Conservation (phyloP, 306 rosid species). For the Myrica gale region DNA sequence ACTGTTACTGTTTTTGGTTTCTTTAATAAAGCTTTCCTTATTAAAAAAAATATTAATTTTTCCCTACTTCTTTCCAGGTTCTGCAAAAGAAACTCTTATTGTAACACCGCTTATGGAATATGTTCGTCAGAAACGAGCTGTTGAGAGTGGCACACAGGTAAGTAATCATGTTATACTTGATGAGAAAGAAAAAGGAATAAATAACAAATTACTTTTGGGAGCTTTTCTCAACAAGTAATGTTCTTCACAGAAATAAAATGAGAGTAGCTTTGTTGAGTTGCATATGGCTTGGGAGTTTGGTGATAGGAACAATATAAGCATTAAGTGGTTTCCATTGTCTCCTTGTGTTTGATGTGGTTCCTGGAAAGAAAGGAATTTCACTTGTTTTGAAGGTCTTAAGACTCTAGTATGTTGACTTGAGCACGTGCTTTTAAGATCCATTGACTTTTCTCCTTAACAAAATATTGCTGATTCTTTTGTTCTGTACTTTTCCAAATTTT, state of each 20-base stretch:
- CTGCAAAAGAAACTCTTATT: constrained; percentile 65
- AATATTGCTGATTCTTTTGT: not conserved
- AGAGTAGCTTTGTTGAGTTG: not conserved
- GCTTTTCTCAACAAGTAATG: not conserved
- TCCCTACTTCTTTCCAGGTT: constrained; percentile 46
- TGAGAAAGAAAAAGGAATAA: too few species aligned
- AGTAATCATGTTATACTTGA: constrained; percentile 2
- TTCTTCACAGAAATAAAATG: not conserved
- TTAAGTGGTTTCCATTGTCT: not conserved
- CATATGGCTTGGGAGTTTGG: not conserved
- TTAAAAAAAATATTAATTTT: not conserved
- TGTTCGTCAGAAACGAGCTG: constrained; percentile 75
- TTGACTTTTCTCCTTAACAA: not conserved
- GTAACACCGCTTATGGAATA: constrained; percentile 94
- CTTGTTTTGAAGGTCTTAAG: not conserved
- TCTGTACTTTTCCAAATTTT: not conserved
- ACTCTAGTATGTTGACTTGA: not conserved
- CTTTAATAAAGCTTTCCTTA: too few species aligned
- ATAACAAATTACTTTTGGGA: not conserved
- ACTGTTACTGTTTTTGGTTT: too few species aligned
- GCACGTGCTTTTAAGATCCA: not conserved
- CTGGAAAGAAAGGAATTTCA: not conserved
- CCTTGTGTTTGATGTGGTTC: not conserved
- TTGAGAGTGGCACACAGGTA: constrained; percentile 69
- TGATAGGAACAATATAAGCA: not conserved